A percentile compares a stretch with the other conserved stretches of the same genome.
phyloP scores from a whole-genome alignment of 179 eudicot genomes.

The Beta corolliflora region DNA sequence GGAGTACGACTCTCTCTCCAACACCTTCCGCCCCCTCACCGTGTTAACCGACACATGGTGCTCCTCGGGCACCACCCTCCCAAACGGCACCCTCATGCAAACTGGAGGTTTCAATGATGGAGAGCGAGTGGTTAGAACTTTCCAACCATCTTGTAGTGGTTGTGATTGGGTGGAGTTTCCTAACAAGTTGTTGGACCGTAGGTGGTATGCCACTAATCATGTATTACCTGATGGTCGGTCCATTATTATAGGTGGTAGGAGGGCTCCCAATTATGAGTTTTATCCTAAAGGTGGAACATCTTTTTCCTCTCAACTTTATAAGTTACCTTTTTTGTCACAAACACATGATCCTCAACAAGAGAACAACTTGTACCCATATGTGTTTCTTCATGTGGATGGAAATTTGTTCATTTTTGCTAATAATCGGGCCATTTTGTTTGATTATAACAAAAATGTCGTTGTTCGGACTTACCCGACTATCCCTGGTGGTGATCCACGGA shows the following conservation, averaged over 20 bases:
- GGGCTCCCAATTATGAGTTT: slow-evolving; percentile 54
- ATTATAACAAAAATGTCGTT: slow-evolving; percentile 39
- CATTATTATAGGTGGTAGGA: slow-evolving; percentile 61
- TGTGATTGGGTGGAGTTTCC: slow-evolving; percentile 58
- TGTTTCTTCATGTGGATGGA: slow-evolving; percentile 63
- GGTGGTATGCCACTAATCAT: slow-evolving; percentile 76
- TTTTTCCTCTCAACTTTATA: slow-evolving; percentile 10
- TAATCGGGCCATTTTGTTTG: slow-evolving; percentile 57
- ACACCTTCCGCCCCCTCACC: slow-evolving; percentile 53
- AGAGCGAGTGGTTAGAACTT: slow-evolving; percentile 33
- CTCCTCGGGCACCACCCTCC: slow-evolving; percentile 47
- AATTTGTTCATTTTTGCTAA: slow-evolving; percentile 65
- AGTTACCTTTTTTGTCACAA: slow-evolving; percentile 48
- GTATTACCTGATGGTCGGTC: slow-evolving; percentile 52
- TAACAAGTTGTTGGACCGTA: slow-evolving; percentile 21
- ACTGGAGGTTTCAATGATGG: slow-evolving; percentile 58
- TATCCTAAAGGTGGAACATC: slow-evolving; percentile 42
- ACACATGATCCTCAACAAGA: slow-evolving; percentile 44
- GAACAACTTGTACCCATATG: slow-evolving; percentile 66
- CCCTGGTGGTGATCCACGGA: slow-evolving; percentile 64
- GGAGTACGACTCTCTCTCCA: slow-evolving; percentile 43
- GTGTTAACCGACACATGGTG: slow-evolving; percentile 62
- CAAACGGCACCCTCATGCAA: slow-evolving; percentile 44
- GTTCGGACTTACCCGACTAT: slow-evolving; percentile 47
- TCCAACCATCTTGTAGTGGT: slow-evolving; percentile 20